A percentile compares a stretch with the other conserved stretches of the same genome.
Evolutionary conservation across 2,329 filamentous ascomycete genomes (phyloP).

Genomic region (Byssoonygena ceratinophila): DNA sequence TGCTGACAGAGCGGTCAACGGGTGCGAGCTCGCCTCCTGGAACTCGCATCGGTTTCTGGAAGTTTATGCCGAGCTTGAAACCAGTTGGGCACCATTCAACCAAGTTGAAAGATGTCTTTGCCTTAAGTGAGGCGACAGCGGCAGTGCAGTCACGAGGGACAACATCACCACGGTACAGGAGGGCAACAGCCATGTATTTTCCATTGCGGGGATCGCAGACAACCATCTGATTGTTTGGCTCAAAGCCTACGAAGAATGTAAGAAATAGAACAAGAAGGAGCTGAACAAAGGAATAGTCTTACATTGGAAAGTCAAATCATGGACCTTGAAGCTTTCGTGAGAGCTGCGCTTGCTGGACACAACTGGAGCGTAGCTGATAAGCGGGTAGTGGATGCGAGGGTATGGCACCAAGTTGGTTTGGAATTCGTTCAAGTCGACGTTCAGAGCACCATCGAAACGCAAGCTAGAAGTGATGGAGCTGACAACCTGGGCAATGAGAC

Average conservation of each 20-base stretch:
- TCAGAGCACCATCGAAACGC: conserved; percentile 95
- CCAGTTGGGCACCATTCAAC: conserved; percentile 99
- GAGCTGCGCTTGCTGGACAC: conserved; percentile 90
- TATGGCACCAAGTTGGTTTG: conserved; percentile 99
- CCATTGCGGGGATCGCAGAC: conserved; percentile 97
- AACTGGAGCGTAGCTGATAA: conserved; percentile 90
- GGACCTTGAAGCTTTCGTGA: conserved; percentile 87
- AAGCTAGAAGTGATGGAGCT: conserved; percentile 97
- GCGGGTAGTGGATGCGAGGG: conserved; percentile 97
- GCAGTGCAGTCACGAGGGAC: conserved; percentile 90
- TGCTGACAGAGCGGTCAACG: conserved; percentile 97
- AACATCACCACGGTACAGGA: conserved; percentile 97
- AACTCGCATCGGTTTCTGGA: conserved; percentile 91
- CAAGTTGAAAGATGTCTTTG: conserved; percentile 98
- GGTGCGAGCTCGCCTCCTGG: conserved; percentile 95
- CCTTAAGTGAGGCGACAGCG: conserved; percentile 93
- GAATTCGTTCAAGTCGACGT: conserved; percentile 99
- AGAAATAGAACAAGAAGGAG: not conserved
- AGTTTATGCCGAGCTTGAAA: conserved; percentile 99
- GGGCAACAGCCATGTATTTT: conserved; percentile 99
- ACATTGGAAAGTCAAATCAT: conserved; percentile 60
- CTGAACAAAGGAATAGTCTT: conserved; percentile 15
- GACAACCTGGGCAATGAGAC: conserved; percentile 96
- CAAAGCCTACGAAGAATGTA: conserved; percentile 87
- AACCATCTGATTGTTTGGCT: conserved; percentile 99